Evolutionary conservation across 2,329 filamentous ascomycete species (phyloP).

Genomic region (Esteya vermicola): DNA sequence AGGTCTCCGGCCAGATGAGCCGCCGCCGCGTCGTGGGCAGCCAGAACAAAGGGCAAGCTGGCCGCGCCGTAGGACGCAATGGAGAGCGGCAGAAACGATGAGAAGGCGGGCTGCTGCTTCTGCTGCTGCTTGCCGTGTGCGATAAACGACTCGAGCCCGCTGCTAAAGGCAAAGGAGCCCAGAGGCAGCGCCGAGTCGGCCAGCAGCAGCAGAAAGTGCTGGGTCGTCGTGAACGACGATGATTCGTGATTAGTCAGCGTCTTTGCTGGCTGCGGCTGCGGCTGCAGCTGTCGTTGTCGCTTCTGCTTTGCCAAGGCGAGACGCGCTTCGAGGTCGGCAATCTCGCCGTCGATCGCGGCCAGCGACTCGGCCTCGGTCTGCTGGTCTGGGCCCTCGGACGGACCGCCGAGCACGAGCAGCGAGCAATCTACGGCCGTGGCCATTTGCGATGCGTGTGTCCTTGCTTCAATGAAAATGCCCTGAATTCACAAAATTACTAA

Average conservation of each 20-base stretch:
- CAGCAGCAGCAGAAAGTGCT: conserved; percentile 62
- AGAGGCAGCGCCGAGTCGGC: conserved; percentile 71
- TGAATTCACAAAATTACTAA: no score
- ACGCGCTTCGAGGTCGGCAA: conserved; percentile 37
- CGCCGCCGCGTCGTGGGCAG: conserved; percentile 37
- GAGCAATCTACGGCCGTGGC: neutral
- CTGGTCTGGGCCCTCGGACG: neutral
- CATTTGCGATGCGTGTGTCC: no score
- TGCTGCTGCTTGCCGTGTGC: conserved; percentile 36
- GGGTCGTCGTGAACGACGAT: conserved; percentile 2
- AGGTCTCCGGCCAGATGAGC: no score
- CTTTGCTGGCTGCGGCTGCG: conserved; percentile 10
- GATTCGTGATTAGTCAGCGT: neutral
- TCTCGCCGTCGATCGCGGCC: conserved; percentile 32
- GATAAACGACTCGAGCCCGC: conserved; percentile 68
- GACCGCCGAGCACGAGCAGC: neutral
- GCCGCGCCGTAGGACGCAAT: conserved; percentile 58
- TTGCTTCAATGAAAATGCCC: no score
- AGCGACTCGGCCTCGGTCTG: conserved; percentile 8
- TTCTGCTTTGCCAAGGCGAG: conserved; percentile 16
- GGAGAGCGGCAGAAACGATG: conserved; percentile 55
- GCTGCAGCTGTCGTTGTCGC: conserved; percentile 1
- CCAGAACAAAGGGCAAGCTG: conserved; percentile 60
- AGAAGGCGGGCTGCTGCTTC: conserved; percentile 30
- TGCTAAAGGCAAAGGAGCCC: conserved; percentile 78